These are phyloP conservation scores for Neoscytalidium dimidiatum DNA, from an alignment of 2,329 filamentous ascomycete genomes.

Conservation along the genomic window DNA sequence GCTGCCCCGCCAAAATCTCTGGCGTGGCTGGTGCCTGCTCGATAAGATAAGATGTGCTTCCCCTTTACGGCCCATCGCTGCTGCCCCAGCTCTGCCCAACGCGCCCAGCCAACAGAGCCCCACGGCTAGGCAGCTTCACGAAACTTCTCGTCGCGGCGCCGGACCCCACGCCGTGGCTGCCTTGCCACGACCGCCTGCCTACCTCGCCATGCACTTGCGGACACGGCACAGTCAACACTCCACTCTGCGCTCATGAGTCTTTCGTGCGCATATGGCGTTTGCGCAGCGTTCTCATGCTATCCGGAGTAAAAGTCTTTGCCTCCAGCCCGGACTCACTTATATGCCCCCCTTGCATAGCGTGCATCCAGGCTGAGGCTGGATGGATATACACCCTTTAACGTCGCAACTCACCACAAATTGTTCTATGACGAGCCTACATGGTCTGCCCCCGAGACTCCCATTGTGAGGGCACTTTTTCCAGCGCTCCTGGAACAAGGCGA, in stretches of 20 bases:
- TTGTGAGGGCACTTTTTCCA: no score
- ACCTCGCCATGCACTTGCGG: background rate
- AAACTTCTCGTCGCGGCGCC: conserved; percentile 9
- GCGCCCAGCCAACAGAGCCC: background rate
- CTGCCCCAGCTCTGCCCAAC: background rate
- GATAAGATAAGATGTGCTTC: conserved; percentile 8
- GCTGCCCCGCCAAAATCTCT: conserved; percentile 9
- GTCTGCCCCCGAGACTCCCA: no score
- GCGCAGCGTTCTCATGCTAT: no score
- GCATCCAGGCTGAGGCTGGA: no score
- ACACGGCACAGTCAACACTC: background rate
- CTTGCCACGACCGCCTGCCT: background rate
- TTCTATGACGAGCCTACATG: no score
- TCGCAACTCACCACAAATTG: no score
- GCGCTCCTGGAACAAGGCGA: no score
- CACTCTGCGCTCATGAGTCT: background rate
- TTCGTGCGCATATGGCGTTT: background rate
- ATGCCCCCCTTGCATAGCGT: no score
- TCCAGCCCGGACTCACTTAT: no score
- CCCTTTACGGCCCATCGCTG: background rate
- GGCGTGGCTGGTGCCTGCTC: background rate
- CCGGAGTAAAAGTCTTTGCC: no score
- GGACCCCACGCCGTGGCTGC: background rate
- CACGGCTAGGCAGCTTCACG: conserved; percentile 6
- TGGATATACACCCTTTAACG: no score